Percentiles rank a stretch among this genome's conserved stretches.
phyloP scores from a whole-genome alignment of 805 yeast species.

The Saccharomycopsis sp. region DNA sequence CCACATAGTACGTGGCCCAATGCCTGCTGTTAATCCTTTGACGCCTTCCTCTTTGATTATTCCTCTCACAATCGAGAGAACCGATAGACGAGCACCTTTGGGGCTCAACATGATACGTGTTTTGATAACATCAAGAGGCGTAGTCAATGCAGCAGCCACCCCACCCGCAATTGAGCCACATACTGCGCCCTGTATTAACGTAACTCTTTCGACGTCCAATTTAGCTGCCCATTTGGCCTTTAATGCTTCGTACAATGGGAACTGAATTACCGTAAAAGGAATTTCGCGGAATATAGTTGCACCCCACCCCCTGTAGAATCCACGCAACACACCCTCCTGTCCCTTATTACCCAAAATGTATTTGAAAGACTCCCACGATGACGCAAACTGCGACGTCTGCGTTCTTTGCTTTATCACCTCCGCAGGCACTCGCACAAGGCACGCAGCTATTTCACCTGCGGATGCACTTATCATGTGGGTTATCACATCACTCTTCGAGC shows the following conservation, averaged over 20 bases:
- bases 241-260: conserved; percentile 84
- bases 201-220: conserved; percentile 30
- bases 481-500: conserved; percentile 28
- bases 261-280: conserved; percentile 93
- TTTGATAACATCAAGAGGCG: conserved; percentile 74
- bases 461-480: conserved; percentile 88
- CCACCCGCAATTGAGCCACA: conserved; percentile 87
- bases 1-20: conserved; percentile 97
- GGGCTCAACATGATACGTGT: conserved; percentile 75
- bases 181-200: conserved; percentile 72
- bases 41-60: conserved; percentile 70
- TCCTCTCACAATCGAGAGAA: conserved; percentile 40
- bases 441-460: conserved; percentile 87
- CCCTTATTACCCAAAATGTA: conserved; percentile 53
- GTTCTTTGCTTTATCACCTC: conserved; percentile 95
- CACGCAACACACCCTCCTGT: conserved; percentile 73
- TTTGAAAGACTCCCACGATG: conserved; percentile 63
- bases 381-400: conserved; percentile 54
- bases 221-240: conserved; percentile 51
- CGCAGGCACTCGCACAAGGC: conserved; percentile 91
- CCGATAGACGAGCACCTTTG: conserved; percentile 39
- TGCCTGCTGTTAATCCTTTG: conserved; percentile 67
- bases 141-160: conserved; percentile 72
- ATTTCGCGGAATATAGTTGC: conserved; percentile 92
- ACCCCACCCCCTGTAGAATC: conserved; percentile 88